These are phyloP conservation scores for Ophiostoma ulmi DNA, from an alignment of 2,329 filamentous ascomycete genomes.

Conservation along the genomic window DNA sequence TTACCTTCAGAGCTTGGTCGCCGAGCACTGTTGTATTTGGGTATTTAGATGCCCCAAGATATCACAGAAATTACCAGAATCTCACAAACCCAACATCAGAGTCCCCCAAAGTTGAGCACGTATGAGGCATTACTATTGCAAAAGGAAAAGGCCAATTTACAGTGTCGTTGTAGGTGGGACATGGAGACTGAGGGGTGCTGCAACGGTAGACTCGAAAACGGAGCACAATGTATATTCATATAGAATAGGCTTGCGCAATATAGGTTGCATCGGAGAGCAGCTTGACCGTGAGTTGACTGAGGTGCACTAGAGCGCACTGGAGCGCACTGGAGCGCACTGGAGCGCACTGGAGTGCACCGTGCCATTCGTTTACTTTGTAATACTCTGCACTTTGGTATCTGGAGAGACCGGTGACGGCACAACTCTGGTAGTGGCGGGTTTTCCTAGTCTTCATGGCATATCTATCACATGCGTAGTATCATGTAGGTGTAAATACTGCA, in stretches of 20 bases:
- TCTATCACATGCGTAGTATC: neutral
- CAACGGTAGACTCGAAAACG: neutral
- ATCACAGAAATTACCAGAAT: neutral
- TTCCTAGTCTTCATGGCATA: constrained; percentile 2
- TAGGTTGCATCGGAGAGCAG: constrained; percentile 7
- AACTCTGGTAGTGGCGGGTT: neutral
- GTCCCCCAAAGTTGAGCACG: neutral
- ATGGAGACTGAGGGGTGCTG: neutral
- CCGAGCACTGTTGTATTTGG: neutral
- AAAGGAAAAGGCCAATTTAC: neutral
- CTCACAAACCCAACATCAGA: neutral
- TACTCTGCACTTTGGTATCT: neutral
- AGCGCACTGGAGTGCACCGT: neutral
- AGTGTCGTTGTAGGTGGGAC: neutral
- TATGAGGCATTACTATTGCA: neutral
- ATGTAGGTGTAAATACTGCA: neutral
- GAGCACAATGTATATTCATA: neutral
- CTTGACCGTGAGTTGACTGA: neutral
- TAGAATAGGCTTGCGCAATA: constrained; percentile 8
- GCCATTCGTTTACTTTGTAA: neutral
- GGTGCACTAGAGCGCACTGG: neutral
- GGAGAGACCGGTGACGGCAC: neutral
- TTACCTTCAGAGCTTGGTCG: neutral
- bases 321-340: neutral
- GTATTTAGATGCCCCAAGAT: neutral